Percentiles rank a stretch among this genome's conserved stretches.
These are phyloP conservation scores for Sarocladium oryzae DNA, from an alignment of 2,329 filamentous ascomycete species.

Conservation along the genomic window DNA sequence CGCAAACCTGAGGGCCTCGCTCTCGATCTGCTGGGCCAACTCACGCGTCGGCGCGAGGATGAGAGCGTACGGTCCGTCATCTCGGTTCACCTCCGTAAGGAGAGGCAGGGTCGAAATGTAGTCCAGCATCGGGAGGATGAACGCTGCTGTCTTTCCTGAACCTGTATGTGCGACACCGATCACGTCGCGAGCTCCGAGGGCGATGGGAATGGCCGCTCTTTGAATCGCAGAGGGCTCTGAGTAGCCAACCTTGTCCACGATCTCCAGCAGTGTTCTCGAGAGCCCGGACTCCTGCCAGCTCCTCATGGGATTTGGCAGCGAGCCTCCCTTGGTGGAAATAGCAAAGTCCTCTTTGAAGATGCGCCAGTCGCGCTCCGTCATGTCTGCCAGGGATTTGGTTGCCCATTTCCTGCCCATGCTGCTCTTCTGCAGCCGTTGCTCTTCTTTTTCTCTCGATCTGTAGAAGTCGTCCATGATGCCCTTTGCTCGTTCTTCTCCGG, in stretches of 20 bases:
- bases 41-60: constrained; percentile 95
- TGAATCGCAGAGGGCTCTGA: constrained; percentile 89
- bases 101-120: constrained; percentile 90
- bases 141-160: constrained; percentile 96
- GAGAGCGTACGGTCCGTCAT: constrained; percentile 94
- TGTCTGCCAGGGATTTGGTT: constrained; percentile 84
- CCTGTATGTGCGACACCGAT: constrained; percentile 97
- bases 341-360: constrained; percentile 99
- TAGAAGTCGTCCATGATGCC: constrained; percentile 79
- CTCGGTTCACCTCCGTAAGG: constrained; percentile 77
- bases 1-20: constrained; percentile 89
- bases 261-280: constrained; percentile 69
- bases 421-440: constrained; percentile 65
- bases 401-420: constrained; percentile 91
- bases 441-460: constrained; percentile 52
- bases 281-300: constrained; percentile 82
- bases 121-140: constrained; percentile 82
- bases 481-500: constrained; percentile 68
- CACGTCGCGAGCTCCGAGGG: constrained; percentile 85
- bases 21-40: constrained; percentile 93
- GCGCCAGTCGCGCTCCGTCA: constrained; percentile 97
- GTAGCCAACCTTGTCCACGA: constrained; percentile 82
- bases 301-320: constrained; percentile 93
- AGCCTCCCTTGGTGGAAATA: constrained; percentile 87
- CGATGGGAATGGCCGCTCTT: constrained; percentile 90